Evolutionary conservation across 2,329 filamentous ascomycete species (phyloP).

Genomic region (Tolypocladium amazonense): DNA sequence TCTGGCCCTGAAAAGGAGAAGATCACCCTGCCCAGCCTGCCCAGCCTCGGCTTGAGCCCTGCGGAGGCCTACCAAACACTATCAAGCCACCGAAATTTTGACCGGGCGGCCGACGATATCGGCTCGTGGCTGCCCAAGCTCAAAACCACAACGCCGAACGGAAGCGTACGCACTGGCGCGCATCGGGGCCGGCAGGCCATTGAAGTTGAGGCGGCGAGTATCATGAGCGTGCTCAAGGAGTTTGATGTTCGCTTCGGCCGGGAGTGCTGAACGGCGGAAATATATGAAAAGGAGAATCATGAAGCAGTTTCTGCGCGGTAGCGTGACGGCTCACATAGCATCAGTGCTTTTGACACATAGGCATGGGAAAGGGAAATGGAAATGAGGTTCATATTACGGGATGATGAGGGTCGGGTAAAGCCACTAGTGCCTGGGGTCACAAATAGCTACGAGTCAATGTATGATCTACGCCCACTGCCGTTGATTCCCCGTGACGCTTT

Average conservation of each 20-base stretch:
- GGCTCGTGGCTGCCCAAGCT: conserved; percentile 68
- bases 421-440: not conserved
- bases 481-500: not conserved
- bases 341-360: not conserved
- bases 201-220: conserved; percentile 73
- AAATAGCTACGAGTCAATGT: not conserved
- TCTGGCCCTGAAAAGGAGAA: conserved; percentile 16
- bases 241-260: conserved; percentile 65
- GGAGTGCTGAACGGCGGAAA: conserved; percentile 15
- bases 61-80: conserved; percentile 72
- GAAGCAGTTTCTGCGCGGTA: not conserved
- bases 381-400: not conserved
- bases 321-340: not conserved
- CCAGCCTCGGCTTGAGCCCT: conserved; percentile 54
- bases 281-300: too few species aligned
- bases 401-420: not conserved
- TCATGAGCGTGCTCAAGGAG: conserved; percentile 75
- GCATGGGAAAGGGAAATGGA: not conserved
- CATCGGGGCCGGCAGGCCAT: conserved; percentile 45
- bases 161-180: conserved; percentile 13
- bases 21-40: conserved; percentile 23
- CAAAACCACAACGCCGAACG: conserved; percentile 40
- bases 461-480: not conserved
- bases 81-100: conserved; percentile 66
- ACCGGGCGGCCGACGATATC: conserved; percentile 62